Conservation (phyloP, 2,329 filamentous ascomycete species). For the Diaporthe amygdali region DNA sequence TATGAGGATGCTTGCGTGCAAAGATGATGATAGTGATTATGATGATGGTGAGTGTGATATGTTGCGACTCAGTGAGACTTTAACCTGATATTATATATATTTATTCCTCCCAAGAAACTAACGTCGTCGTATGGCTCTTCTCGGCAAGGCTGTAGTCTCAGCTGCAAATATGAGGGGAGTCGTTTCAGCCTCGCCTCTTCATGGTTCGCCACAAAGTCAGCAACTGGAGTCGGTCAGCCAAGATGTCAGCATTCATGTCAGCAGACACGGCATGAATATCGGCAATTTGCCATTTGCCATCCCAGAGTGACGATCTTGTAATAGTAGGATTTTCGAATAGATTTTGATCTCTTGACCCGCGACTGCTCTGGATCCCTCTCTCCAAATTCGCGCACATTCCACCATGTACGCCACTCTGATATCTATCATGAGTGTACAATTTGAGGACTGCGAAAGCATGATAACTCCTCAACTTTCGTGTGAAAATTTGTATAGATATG, state of each 20-base stretch:
- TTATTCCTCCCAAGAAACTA: accelerated
- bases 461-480: too few relatives aligned
- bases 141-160: background rate
- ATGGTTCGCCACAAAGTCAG: background rate
- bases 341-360: too few relatives aligned
- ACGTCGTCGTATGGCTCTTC: accelerated
- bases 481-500: too few relatives aligned
- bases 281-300: background rate
- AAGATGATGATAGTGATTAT: background rate
- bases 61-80: too few relatives aligned
- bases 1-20: background rate
- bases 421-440: too few relatives aligned
- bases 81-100: background rate
- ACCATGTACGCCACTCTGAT: too few relatives aligned
- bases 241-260: background rate
- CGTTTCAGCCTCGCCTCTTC: background rate
- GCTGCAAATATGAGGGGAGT: background rate
- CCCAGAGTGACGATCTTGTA: too few relatives aligned
- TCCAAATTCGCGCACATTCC: too few relatives aligned
- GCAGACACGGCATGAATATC: background rate
- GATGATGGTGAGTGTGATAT: background rate
- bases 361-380: too few relatives aligned
- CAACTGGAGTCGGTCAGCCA: background rate
- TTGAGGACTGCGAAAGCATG: too few relatives aligned
- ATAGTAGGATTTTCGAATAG: background rate